These are phyloP conservation scores for Triticum turgidum DNA, from an alignment of 176 grass and related monocot genomes.

Conservation along the genomic window DNA sequence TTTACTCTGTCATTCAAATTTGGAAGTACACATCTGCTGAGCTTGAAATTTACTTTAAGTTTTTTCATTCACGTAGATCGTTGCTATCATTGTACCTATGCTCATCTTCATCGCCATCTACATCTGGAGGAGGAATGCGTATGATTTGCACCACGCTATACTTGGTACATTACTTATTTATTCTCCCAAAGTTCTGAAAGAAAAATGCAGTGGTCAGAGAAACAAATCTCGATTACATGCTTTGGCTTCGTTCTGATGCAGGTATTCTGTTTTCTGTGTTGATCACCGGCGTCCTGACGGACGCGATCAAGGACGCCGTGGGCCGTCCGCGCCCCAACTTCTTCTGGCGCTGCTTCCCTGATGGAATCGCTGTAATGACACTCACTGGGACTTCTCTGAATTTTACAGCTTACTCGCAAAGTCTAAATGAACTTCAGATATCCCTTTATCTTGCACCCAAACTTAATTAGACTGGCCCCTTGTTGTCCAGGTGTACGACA, in stretches of 20 bases:
- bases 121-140: constrained; percentile 26
- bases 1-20: neutral
- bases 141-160: constrained; percentile 49
- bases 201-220: neutral
- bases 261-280: constrained; percentile 43
- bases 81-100: constrained; percentile 43
- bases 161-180: constrained; percentile 7
- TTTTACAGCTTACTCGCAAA: neutral
- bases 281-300: constrained; percentile 48
- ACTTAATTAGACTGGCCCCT: neutral
- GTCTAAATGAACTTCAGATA: neutral
- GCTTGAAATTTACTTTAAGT: too few relatives aligned
- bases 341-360: constrained; percentile 60
- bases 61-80: neutral
- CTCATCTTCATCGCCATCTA: constrained; percentile 26
- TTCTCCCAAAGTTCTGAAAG: neutral
- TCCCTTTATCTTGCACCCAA: neutral
- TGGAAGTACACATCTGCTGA: neutral
- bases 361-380: constrained; percentile 35
- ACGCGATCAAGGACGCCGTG: constrained; percentile 56
- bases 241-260: neutral
- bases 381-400: neutral
- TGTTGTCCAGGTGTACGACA: constrained; percentile 40
- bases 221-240: neutral
- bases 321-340: constrained; percentile 39